Evolutionary conservation across 1,139 yeast genomes (phyloP), one percentile per base, ranked within the genome.

Genomic region (Suhomyces wounanorum): DNA sequence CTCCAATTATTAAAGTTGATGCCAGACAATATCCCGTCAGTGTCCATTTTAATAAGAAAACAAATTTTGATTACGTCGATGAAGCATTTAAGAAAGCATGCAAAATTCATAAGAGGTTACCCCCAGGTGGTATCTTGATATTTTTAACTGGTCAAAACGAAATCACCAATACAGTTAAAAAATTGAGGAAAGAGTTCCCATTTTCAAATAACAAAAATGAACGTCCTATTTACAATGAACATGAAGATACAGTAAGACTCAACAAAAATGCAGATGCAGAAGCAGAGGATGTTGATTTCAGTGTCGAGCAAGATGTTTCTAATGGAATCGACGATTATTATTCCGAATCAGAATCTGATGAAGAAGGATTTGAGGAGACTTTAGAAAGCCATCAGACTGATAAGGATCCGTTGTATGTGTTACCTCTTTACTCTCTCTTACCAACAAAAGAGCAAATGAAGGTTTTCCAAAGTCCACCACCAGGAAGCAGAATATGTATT

Each of bases 21-120:
- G 96, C 99, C 0, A 83, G 99, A 66, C 99, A 94, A 64, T 91
- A 81, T 63, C 97, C 99, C 0, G 99, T 95, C 0, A 84, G 97
- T 14, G 79, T 88, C 17, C 99, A 95, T 68, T 95, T 95, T 72
- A 90, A 86, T 68, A 82, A 87, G 55, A 81, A 83, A 37, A 95
- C 99, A 0, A 77, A 83, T 1, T 82, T 73, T 56, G 85, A 92
- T 55, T 95, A 94, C 63, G 75, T 87, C 40, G 97, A 89, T 39
- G 98, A 94, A 63, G 95, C 96, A 0, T 89, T 84, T 62, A 82
- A 81, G 55, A 95, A 94, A 64, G 78, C 96, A 0, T 83, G 90
- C 59, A 92, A 94, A 63, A 92, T 95, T 49, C 99, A 95, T 63
- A 82, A 80, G 57, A 78, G 79, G 54, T 76, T 95, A 40, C 99